Percentiles rank a stretch among this genome's conserved stretches.
These are phyloP conservation scores for Aureobasidium uvarum DNA, from an alignment of 2,329 filamentous ascomycete species.

Conservation along the genomic window DNA sequence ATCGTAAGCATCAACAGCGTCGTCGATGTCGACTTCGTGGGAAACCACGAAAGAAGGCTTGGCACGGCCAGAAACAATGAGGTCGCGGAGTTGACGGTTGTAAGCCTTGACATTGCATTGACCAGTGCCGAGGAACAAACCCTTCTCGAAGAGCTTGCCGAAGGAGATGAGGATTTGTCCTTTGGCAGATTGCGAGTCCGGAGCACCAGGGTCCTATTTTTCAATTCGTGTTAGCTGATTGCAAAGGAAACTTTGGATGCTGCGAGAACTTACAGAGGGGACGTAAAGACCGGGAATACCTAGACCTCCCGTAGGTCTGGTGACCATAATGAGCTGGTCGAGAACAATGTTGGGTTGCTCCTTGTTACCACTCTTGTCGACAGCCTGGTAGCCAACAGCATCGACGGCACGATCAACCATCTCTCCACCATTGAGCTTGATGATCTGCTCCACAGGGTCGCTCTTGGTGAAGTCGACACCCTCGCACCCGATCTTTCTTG, in stretches of 20 bases:
- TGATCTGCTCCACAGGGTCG: conserved; percentile 61
- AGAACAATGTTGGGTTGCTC: conserved; percentile 63
- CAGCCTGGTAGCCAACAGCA: conserved; percentile 65
- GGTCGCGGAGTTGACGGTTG: conserved; percentile 63
- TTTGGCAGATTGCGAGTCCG: conserved; percentile 59
- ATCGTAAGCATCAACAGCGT: conserved; percentile 56
- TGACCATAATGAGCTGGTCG: conserved; percentile 63
- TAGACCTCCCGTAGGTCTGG: conserved; percentile 59
- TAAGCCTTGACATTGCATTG: conserved; percentile 69
- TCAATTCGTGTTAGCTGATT: conserved; percentile 1
- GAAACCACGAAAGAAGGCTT: conserved; percentile 67
- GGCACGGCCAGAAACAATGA: conserved; percentile 63
- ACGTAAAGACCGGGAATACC: conserved; percentile 59
- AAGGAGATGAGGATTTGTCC: conserved; percentile 64
- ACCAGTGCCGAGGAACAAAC: conserved; percentile 60
- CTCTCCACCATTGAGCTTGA: conserved; percentile 53
- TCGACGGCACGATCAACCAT: conserved; percentile 65
- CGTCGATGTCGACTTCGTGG: conserved; percentile 62
- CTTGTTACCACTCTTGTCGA: conserved; percentile 54
- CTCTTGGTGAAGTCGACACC: conserved; percentile 61
- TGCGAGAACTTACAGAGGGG: conserved; percentile 26
- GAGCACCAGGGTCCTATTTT: conserved; percentile 57
- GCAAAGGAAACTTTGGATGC: neutral
- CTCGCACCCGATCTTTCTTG: conserved; percentile 61
- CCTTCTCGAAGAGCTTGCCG: conserved; percentile 67